A percentile compares a stretch with the other conserved stretches of the same genome.
phyloP scores from a whole-genome alignment of 192 early-diverging fungal genomes.

The Neocallimastix lanati region DNA sequence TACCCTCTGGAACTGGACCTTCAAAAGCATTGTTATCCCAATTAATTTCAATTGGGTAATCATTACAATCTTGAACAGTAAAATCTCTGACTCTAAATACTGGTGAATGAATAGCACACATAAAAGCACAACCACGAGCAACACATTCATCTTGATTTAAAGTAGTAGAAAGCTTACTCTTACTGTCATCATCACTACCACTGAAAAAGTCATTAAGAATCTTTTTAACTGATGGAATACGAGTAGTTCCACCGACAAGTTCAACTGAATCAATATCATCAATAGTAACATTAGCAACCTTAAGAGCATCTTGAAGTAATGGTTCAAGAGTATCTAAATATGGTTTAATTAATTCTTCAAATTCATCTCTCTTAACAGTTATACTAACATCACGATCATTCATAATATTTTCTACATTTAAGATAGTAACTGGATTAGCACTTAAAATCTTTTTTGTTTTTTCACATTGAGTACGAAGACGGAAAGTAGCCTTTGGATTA shows the following conservation, averaged over 20 bases:
- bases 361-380: constrained; percentile 54
- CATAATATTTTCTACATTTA: constrained; percentile 92
- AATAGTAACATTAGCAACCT: constrained; percentile 46
- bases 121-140: constrained; percentile 84
- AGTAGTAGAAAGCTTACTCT: constrained; percentile 60
- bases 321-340: constrained; percentile 48
- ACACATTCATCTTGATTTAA: constrained; percentile 97
- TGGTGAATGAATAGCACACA: constrained; percentile 92
- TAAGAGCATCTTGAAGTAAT: constrained; percentile 60
- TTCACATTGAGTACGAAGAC: constrained; percentile 73
- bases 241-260: constrained; percentile 81
- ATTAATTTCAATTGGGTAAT: constrained; percentile 72
- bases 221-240: constrained; percentile 86
- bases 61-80: constrained; percentile 69
- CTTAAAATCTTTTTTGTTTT: constrained; percentile 93
- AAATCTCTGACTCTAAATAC: constrained; percentile 97
- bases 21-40: constrained; percentile 46
- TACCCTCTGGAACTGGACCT: constrained; percentile 47
- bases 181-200: constrained; percentile 20
- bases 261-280: constrained; percentile 89
- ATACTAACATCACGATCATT: constrained; percentile 85
- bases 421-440: constrained; percentile 73
- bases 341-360: constrained; percentile 60
- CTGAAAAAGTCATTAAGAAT: constrained; percentile 73
- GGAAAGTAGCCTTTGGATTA: constrained; percentile 77